phyloP scores from a whole-genome alignment of 768 basidiomycete species.

The Kwoniella mangroviensis region DNA sequence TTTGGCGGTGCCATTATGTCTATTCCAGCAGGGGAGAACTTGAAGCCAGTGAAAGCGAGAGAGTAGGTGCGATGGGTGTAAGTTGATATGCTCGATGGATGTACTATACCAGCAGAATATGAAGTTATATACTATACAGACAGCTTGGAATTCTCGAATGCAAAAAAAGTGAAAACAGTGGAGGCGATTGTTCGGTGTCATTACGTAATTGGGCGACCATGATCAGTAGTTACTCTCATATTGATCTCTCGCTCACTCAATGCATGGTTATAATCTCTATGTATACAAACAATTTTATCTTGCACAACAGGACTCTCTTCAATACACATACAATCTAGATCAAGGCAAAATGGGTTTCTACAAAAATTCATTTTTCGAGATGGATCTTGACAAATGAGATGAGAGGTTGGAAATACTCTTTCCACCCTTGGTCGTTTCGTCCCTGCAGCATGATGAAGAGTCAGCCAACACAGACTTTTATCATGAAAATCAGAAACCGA shows the following conservation, averaged over 20 bases:
- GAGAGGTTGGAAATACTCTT: constrained; percentile 28
- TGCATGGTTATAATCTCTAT: too few relatives aligned
- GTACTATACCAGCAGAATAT: not conserved
- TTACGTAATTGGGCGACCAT: constrained; percentile 10
- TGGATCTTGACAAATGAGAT: constrained; percentile 29
- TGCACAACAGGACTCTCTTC: too few relatives aligned
- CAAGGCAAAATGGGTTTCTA: too few relatives aligned
- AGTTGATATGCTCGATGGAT: not conserved
- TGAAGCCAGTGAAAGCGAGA: not conserved
- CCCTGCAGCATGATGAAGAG: constrained; percentile 7
- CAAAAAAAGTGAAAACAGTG: constrained; percentile 10
- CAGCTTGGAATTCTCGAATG: not conserved
- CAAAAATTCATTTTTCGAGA: not conserved
- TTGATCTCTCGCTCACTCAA: too few relatives aligned
- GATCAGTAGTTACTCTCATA: too few relatives aligned
- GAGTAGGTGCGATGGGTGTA: not conserved
- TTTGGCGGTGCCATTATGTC: constrained; percentile 6
- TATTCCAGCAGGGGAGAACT: not conserved
- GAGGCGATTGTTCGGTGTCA: not conserved
- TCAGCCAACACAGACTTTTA: not conserved
- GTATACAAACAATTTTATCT: too few relatives aligned
- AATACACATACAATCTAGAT: too few relatives aligned
- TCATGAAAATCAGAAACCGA: too few relatives aligned
- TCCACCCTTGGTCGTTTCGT: constrained; percentile 25
- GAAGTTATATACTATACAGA: not conserved